Base-by-base conservation (phyloP, 495 filamentous ascomycete genomes). In the Immersiella caudata region DNA sequence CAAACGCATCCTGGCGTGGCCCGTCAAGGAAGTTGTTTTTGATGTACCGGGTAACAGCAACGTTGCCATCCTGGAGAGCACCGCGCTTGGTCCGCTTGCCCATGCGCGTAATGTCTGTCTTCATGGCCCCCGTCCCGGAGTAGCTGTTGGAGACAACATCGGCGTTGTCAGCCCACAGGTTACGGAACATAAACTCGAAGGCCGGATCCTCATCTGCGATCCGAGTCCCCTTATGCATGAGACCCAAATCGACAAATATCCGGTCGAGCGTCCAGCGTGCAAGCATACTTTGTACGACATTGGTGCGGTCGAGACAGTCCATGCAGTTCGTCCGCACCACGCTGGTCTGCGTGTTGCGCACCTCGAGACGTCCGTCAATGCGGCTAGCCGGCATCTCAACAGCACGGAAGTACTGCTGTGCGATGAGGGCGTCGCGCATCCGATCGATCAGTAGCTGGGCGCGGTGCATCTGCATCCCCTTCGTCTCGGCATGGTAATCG, bases 311-410 rank as follows among this genome's bases (percentile, higher is more conserved):
- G 12, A 99, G 85, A 71, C 96, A 99, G 80, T 99, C 95, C 95
- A 99, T 98, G 78, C 95, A 99, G 74, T 99, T 99, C 22, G 95
- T 97, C 52, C 95, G 88, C 25, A 99, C 93, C 11, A 97, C 93
- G 68, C 89, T 90, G 5, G 86, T 90, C 80, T 99, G 95, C 58
- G 82, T 82, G 57, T 87, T 89, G 29, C 94, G 89, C 46, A 91
- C 85, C 70, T 97, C 93, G 8, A 97, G 78, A 40, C 87, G 86
- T 20, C 90, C 89, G 65, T 86, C 82, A 65, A 83, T 71, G 68
- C 68, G 70, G 85, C 86, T 74, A 46, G 86, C 91, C 0, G 93
- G 93, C 83, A 88, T 89, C 76, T 96, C 92, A 35, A 93, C 86
- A 25, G 93, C 93, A 70, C 94, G 91, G 85, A 98, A 98, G 79